These are phyloP conservation scores for Blumeriella jaapii DNA, from an alignment of 2,329 filamentous ascomycete species.

Conservation along the genomic window DNA sequence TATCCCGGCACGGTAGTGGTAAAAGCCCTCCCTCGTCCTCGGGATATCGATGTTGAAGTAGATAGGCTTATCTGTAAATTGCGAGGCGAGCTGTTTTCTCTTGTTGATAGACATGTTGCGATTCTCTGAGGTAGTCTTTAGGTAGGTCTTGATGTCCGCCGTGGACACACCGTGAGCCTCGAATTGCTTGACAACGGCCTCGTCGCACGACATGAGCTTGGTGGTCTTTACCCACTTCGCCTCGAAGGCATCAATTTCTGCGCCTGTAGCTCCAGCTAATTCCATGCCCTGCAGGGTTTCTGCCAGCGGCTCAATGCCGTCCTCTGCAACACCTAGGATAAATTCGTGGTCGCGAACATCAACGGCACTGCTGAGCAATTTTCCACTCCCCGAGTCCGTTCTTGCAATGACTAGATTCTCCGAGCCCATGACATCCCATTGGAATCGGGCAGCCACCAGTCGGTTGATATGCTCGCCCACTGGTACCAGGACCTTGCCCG, in stretches of 20 bases:
- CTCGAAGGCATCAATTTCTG: constrained; percentile 79
- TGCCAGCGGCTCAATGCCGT: constrained; percentile 64
- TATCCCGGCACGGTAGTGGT: constrained; percentile 81
- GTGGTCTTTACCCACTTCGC: constrained; percentile 79
- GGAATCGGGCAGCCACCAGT: constrained; percentile 80
- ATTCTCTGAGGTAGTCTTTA: constrained; percentile 47
- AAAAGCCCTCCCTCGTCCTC: constrained; percentile 85
- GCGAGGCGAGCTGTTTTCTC: constrained; percentile 59
- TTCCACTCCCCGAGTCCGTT: constrained; percentile 91
- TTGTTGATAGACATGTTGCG: constrained; percentile 67
- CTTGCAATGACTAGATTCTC: constrained; percentile 93
- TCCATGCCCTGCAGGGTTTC: constrained; percentile 91
- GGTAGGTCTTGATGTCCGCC: constrained; percentile 56
- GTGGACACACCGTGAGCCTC: constrained; percentile 51
- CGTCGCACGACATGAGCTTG: constrained; percentile 81
- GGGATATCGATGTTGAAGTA: constrained; percentile 87
- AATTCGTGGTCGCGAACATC: constrained; percentile 95
- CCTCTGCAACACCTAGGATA: constrained; percentile 75
- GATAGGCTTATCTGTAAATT: constrained; percentile 55
- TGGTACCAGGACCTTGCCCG: constrained; percentile 90
- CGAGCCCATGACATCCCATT: constrained; percentile 96
- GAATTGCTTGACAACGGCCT: constrained; percentile 72
- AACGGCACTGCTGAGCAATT: constrained; percentile 78
- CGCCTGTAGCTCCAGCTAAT: constrained; percentile 58
- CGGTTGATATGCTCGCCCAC: constrained; percentile 94